A percentile compares a stretch with the other conserved stretches of the same genome.
Conservation (phyloP, 129 eudicot genomes). For the Flaveria brownii region DNA sequence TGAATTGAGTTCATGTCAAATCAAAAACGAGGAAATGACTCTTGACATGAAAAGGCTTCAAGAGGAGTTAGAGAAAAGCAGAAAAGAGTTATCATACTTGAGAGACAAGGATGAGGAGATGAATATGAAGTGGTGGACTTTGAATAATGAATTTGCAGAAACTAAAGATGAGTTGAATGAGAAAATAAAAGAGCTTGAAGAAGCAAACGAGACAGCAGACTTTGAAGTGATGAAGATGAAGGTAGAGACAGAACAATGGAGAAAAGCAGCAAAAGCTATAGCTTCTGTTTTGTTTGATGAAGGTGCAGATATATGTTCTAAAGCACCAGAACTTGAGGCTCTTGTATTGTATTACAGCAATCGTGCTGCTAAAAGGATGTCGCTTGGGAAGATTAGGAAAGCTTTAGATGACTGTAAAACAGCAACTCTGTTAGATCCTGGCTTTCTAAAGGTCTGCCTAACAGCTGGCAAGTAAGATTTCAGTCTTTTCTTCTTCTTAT, state of each 20-base stretch:
- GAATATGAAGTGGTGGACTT: slow-evolving; percentile 29
- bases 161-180: slow-evolving; percentile 40
- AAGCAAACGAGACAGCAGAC: slow-evolving; percentile 44
- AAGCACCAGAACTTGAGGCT: slow-evolving; percentile 35
- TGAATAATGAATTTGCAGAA: slow-evolving; percentile 43
- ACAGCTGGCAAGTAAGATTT: slow-evolving; percentile 41
- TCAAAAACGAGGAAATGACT: slow-evolving; percentile 27
- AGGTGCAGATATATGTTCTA: slow-evolving; percentile 41
- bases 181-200: slow-evolving; percentile 56
- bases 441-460: slow-evolving; percentile 32
- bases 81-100: slow-evolving; percentile 27
- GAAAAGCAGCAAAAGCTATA: slow-evolving; percentile 88
- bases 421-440: slow-evolving; percentile 36
- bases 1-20: slow-evolving; percentile 14
- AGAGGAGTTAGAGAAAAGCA: slow-evolving; percentile 30
- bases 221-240: slow-evolving; percentile 57
- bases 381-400: slow-evolving; percentile 36
- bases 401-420: slow-evolving; percentile 34
- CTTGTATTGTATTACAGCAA: slow-evolving; percentile 34
- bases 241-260: slow-evolving; percentile 76
- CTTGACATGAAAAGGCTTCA: slow-evolving; percentile 22
- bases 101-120: slow-evolving; percentile 46
- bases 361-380: slow-evolving; percentile 38
- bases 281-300: slow-evolving; percentile 61
- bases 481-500: not conserved